Evolutionary conservation across 257 asterid genomes (phyloP).

Genomic region (Forsythia suspensa): DNA sequence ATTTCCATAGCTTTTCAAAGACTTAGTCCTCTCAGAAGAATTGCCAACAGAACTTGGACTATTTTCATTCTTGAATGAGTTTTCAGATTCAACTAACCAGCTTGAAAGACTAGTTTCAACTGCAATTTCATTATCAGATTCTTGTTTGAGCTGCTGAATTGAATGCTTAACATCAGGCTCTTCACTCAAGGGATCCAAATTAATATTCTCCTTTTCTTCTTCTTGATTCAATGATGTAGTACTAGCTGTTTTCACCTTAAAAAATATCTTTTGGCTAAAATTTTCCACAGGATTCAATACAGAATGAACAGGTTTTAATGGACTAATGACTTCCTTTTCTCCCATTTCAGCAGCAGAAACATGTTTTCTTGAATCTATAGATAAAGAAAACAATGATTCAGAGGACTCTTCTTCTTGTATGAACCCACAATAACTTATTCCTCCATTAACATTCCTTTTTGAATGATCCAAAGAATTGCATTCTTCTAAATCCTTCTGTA

Average conservation of each 20-base stretch:
- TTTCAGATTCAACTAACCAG: constrained; percentile 56
- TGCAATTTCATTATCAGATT: constrained; percentile 22
- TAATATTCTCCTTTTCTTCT: constrained; percentile 43
- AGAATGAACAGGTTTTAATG: constrained; percentile 25
- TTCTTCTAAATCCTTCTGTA: constrained; percentile 11
- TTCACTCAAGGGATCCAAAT: constrained; percentile 14
- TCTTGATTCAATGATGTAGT: background rate
- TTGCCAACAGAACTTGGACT: constrained; percentile 32
- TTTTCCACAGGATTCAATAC: constrained; percentile 27
- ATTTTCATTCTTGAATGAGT: constrained; percentile 19
- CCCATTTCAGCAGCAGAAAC: constrained; percentile 18
- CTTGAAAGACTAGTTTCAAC: constrained; percentile 71
- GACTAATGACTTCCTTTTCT: constrained; percentile 46
- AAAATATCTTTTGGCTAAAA: constrained; percentile 18
- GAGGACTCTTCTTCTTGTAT: constrained; percentile 30
- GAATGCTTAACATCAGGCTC: constrained; percentile 23
- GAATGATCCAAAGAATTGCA: background rate
- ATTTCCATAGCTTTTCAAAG: constrained; percentile 27
- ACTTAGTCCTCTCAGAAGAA: constrained; percentile 40
- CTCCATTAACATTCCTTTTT: background rate
- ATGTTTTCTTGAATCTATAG: constrained; percentile 52
- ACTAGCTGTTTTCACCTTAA: constrained; percentile 1
- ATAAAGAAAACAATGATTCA: constrained; percentile 55
- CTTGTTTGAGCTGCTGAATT: background rate
- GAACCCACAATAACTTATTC: background rate